Evolutionary conservation across 2,329 filamentous ascomycete genomes (phyloP).

Genomic region (Ophiostoma sp.): DNA sequence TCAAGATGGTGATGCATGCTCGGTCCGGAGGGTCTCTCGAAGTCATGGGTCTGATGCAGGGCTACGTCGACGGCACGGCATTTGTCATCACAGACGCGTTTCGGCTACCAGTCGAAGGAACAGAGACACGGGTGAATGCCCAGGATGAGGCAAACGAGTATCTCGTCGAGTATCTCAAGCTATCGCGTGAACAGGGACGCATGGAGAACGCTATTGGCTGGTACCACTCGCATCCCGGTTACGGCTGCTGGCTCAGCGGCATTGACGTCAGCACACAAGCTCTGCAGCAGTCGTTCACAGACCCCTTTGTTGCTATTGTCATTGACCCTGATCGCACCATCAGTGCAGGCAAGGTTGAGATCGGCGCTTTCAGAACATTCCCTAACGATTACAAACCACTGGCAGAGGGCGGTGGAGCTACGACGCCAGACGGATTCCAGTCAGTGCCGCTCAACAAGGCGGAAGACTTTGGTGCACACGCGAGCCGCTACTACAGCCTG

Average conservation of each 20-base stretch:
- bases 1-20: conserved; percentile 99
- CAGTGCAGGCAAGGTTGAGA: conserved; percentile 90
- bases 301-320: conserved; percentile 92
- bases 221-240: conserved; percentile 97
- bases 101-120: conserved; percentile 89
- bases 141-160: conserved; percentile 96
- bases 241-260: conserved; percentile 95
- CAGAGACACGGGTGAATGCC: conserved; percentile 96
- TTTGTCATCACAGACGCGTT: conserved; percentile 94
- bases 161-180: conserved; percentile 77
- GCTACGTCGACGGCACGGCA: conserved; percentile 77
- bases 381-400: conserved; percentile 64
- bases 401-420: conserved; percentile 18
- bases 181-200: conserved; percentile 68
- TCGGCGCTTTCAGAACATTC: conserved; percentile 91
- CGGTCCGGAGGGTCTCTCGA: conserved; percentile 89
- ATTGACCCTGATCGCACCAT: conserved; percentile 96
- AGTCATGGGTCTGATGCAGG: conserved; percentile 97
- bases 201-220: conserved; percentile 92
- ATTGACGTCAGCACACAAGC: conserved; percentile 90
- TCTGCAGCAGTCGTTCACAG: conserved; percentile 77
- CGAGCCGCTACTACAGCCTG: conserved; percentile 82
- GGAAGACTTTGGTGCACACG: conserved; percentile 91
- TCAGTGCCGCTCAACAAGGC: conserved; percentile 88
- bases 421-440: conserved; percentile 57